Evolutionary conservation across 2,329 filamentous ascomycete species (phyloP).

Genomic region (Cytospora schulzeri): DNA sequence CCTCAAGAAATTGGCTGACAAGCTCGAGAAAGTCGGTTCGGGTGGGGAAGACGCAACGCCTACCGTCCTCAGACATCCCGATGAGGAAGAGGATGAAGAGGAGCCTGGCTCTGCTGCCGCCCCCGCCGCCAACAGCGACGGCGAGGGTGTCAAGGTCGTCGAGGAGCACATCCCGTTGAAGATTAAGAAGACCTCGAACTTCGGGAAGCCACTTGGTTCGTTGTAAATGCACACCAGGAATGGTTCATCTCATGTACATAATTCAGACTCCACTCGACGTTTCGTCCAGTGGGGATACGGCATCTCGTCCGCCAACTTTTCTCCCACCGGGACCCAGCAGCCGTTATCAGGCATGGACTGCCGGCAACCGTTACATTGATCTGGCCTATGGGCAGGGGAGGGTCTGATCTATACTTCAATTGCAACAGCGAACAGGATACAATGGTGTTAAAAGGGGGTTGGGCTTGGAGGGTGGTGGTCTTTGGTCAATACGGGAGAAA

Average conservation of each 20-base stretch:
- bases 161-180: conserved; percentile 50
- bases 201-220: conserved; percentile 49
- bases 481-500: conserved; percentile 4
- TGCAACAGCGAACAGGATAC: conserved; percentile 7
- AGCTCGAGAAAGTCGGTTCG: conserved; percentile 52
- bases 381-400: conserved; percentile 1
- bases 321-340: not conserved
- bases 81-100: conserved; percentile 13
- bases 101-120: conserved; percentile 13
- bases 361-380: conserved; percentile 10
- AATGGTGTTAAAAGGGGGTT: not conserved
- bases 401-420: not conserved
- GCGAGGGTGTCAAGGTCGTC: conserved; percentile 36
- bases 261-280: not conserved
- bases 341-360: not conserved
- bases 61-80: conserved; percentile 40
- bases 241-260: conserved; percentile 7
- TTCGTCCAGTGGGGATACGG: not conserved
- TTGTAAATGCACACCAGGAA: conserved; percentile 1
- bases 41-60: conserved; percentile 50
- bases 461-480: not conserved
- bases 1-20: conserved; percentile 52
- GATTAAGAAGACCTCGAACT: conserved; percentile 48
- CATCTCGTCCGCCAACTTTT: not conserved
- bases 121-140: conserved; percentile 29